These are phyloP conservation scores for Neurospora sp. DNA, from an alignment of 495 filamentous ascomycete genomes.

Conservation along the genomic window DNA sequence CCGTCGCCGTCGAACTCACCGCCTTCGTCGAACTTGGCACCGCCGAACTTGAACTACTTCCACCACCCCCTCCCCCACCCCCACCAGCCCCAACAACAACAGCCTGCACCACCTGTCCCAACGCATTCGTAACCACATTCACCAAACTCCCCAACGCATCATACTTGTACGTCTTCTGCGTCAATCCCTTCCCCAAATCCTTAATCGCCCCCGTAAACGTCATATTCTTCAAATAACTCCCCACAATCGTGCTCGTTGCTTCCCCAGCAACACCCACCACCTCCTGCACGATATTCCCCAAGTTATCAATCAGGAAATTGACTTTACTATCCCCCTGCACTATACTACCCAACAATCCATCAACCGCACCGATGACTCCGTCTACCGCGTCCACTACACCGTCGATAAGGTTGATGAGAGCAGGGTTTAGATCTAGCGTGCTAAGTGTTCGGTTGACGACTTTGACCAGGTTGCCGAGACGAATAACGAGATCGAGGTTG, in stretches of 20 bases:
- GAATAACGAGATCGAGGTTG: slow-evolving; percentile 45
- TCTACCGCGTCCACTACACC: slow-evolving; percentile 39
- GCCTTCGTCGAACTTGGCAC: slow-evolving; percentile 5
- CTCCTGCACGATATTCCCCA: slow-evolving; percentile 49
- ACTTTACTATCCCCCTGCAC: slow-evolving; percentile 41
- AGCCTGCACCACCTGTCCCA: slow-evolving; percentile 47
- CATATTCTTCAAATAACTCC: slow-evolving; percentile 47
- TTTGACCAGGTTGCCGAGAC: slow-evolving; percentile 4
- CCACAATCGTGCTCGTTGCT: slow-evolving; percentile 39
- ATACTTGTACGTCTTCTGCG: slow-evolving; percentile 45
- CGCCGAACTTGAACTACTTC: neutral
- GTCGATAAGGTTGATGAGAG: slow-evolving; percentile 44
- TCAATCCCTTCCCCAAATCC: slow-evolving; percentile 35
- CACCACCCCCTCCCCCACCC: slow-evolving; percentile 3
- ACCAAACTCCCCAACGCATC: slow-evolving; percentile 43
- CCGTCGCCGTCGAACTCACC: slow-evolving; percentile 4
- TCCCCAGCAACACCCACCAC: slow-evolving; percentile 31
- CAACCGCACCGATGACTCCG: slow-evolving; percentile 42
- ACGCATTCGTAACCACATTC: slow-evolving; percentile 45
- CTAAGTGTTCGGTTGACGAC: too few species aligned
- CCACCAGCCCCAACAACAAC: slow-evolving; percentile 29
- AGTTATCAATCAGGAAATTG: slow-evolving; percentile 47
- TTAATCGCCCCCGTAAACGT: slow-evolving; percentile 39
- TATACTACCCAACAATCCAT: slow-evolving; percentile 43
- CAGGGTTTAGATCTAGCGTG: slow-evolving; percentile 28